A percentile compares a stretch with the other conserved stretches of the same genome.
phyloP scores from a whole-genome alignment of 352 stramenopile genomes.

The Plasmopara halstedii region DNA sequence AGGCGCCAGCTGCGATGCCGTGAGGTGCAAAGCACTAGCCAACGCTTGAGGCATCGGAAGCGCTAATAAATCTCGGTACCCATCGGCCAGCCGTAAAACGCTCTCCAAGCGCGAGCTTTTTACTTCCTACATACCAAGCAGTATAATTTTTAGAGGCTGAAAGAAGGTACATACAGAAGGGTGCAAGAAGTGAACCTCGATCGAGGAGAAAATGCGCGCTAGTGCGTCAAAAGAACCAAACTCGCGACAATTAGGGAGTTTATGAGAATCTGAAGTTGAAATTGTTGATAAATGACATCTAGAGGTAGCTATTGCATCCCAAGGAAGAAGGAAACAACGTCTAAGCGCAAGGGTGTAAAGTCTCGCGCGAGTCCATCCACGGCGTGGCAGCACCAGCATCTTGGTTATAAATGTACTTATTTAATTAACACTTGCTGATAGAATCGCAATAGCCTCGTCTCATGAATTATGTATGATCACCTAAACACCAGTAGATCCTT shows the following conservation, averaged over 20 bases:
- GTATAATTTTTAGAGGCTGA: no score
- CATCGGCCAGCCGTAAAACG: constrained; percentile 34
- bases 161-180: no score
- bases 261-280: not conserved
- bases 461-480: not conserved
- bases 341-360: not conserved
- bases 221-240: constrained; percentile 34
- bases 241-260: not conserved
- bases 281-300: constrained; percentile 2
- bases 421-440: not conserved
- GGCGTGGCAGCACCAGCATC: constrained; percentile 4
- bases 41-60: constrained; percentile 28
- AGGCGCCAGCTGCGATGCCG: constrained; percentile 60
- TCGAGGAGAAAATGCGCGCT: constrained; percentile 35
- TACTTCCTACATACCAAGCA: constrained; percentile 32
- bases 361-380: constrained; percentile 3
- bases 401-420: not conserved
- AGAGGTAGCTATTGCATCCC: not conserved
- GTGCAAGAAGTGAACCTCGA: no score
- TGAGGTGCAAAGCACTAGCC: constrained; percentile 56
- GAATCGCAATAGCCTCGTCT: no score
- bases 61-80: constrained; percentile 33
- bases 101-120: constrained; percentile 51
- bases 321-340: not conserved
- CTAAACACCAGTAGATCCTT: no score